Evolutionary conservation across 116 monocot genomes (phyloP).

Genomic region (Dioscorea cayenensis): DNA sequence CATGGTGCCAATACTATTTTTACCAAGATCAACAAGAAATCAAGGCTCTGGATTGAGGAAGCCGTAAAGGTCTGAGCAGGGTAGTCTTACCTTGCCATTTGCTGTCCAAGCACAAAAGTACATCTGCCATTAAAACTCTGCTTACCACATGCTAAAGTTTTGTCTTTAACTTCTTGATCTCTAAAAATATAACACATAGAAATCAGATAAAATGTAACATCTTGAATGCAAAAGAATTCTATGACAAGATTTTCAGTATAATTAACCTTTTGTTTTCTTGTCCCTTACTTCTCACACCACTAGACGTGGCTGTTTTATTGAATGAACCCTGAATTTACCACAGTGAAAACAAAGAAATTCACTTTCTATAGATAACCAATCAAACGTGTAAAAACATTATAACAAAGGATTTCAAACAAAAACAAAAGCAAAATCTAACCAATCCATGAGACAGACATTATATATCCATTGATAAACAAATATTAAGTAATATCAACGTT

Average conservation of each 20-base stretch:
- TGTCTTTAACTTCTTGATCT: neutral
- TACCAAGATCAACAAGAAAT: neutral
- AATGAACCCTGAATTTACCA: conserved; percentile 20
- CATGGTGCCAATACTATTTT: neutral
- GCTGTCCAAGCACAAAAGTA: conserved; percentile 10
- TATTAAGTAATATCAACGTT: neutral
- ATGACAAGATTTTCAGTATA: neutral
- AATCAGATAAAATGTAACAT: neutral
- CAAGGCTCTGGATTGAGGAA: neutral
- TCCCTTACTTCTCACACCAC: conserved; percentile 12
- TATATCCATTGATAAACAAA: neutral
- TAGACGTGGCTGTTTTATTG: conserved; percentile 15
- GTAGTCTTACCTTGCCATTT: conserved; percentile 26
- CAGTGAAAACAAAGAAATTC: neutral
- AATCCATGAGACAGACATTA: neutral
- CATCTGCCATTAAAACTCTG: conserved; percentile 7
- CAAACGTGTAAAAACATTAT: neutral
- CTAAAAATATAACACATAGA: conserved; percentile 2
- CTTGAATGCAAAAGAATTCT: neutral
- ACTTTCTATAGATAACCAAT: neutral
- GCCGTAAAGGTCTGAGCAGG: neutral
- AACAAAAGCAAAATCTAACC: neutral
- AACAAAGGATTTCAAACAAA: neutral
- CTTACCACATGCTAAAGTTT: neutral
- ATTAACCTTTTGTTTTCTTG: conserved; percentile 33